Conservation (phyloP, 768 basidiomycete species). For the Botryobasidium botryosum region DNA sequence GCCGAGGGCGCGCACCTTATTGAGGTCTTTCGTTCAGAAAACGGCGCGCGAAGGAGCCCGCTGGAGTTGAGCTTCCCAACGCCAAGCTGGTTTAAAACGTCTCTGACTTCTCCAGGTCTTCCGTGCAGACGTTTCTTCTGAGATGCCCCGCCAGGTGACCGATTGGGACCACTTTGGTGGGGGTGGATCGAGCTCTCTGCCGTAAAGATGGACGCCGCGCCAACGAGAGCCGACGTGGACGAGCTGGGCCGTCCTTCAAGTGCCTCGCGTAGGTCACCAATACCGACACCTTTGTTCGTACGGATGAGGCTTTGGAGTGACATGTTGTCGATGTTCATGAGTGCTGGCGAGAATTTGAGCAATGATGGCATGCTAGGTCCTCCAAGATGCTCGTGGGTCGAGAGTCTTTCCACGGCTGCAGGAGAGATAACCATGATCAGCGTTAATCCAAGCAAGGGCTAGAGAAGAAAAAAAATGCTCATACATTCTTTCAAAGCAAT, state of each 20-base stretch:
- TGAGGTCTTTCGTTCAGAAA: too few species aligned
- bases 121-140: too few species aligned
- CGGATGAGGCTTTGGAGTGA: constrained; percentile 73
- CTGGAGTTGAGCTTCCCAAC: constrained; percentile 40
- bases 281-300: constrained; percentile 66
- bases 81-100: constrained; percentile 67
- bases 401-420: constrained; percentile 38
- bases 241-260: constrained; percentile 71
- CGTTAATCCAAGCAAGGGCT: too few species aligned
- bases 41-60: constrained; percentile 8
- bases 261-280: constrained; percentile 76
- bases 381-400: constrained; percentile 28
- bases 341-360: constrained; percentile 62
- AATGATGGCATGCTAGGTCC: too few species aligned
- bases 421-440: too few species aligned
- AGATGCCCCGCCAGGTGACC: not conserved
- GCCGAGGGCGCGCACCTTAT: too few species aligned
- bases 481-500: constrained; percentile 60
- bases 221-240: constrained; percentile 30
- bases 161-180: constrained; percentile 4
- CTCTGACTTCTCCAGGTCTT: constrained; percentile 62
- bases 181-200: constrained; percentile 7
- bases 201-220: constrained; percentile 5
- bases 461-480: constrained; percentile 14
- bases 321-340: constrained; percentile 85